phyloP scores from a whole-genome alignment of 2,329 filamentous ascomycete genomes.

The Paecilomyces dactylethromorphus region DNA sequence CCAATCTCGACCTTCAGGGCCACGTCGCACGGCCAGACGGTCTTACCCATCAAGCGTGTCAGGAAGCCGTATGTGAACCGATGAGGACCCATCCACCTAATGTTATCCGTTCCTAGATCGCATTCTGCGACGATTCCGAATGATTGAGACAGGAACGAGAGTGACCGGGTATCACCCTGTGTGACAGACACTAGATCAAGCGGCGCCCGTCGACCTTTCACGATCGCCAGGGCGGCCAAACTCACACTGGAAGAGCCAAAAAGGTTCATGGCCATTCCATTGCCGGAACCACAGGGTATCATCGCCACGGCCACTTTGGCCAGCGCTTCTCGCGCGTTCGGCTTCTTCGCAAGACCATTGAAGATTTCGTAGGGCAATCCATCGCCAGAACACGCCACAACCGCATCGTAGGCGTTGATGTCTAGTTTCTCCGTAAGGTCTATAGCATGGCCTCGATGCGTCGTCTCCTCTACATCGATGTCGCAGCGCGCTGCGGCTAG shows the following conservation, averaged over 20 bases:
- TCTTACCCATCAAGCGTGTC: slow-evolving; percentile 67
- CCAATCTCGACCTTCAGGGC: slow-evolving; percentile 76
- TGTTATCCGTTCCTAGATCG: slow-evolving; percentile 81
- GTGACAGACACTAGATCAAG: slow-evolving; percentile 85
- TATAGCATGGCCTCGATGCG: slow-evolving; percentile 67
- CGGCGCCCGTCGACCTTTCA: slow-evolving; percentile 80
- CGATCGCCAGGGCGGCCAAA: slow-evolving; percentile 70
- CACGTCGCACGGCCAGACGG: slow-evolving; percentile 81
- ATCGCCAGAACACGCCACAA: slow-evolving; percentile 87
- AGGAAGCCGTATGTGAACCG: slow-evolving; percentile 83
- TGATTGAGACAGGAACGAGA: slow-evolving; percentile 88
- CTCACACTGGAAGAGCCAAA: slow-evolving; percentile 72
- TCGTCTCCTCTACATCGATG: slow-evolving; percentile 67
- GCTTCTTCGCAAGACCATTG: slow-evolving; percentile 75
- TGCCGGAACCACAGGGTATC: slow-evolving; percentile 87
- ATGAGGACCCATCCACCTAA: slow-evolving; percentile 85
- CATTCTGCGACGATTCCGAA: slow-evolving; percentile 85
- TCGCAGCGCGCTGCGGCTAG: slow-evolving; percentile 74
- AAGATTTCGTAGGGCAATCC: slow-evolving; percentile 90
- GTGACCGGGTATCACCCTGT: slow-evolving; percentile 63
- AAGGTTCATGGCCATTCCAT: slow-evolving; percentile 85
- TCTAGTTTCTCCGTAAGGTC: slow-evolving; percentile 71
- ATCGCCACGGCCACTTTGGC: slow-evolving; percentile 74
- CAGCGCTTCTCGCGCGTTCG: slow-evolving; percentile 69
- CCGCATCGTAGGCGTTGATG: slow-evolving; percentile 72